phyloP scores from a whole-genome alignment of 805 yeast genomes.

The Maudiozyma barnettii region DNA sequence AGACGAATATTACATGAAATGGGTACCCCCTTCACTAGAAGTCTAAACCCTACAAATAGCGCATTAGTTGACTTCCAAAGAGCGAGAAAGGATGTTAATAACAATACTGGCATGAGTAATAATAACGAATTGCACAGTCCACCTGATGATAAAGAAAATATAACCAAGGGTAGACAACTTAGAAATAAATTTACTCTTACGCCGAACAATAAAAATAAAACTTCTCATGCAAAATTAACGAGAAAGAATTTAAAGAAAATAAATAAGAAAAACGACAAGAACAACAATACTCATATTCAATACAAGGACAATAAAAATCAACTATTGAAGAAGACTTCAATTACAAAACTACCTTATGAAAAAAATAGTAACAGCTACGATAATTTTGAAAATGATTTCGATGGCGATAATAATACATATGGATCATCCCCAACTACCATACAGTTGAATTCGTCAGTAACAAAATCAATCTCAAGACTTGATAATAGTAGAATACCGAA shows the following conservation, averaged over 20 bases:
- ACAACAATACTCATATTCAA: slow-evolving; percentile 4
- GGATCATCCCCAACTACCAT: slow-evolving; percentile 31
- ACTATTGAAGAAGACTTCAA: neutral
- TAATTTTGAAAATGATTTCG: slow-evolving; percentile 5
- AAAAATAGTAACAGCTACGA: slow-evolving; percentile 1
- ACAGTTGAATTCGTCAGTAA: slow-evolving; percentile 27
- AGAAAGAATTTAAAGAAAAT: slow-evolving; percentile 1
- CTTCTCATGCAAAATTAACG: neutral
- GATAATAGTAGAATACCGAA: slow-evolving; percentile 13
- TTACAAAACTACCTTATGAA: slow-evolving; percentile 1
- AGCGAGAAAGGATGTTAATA: slow-evolving; percentile 21
- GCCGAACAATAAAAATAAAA: neutral
- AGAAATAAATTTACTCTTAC: neutral
- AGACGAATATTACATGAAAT: slow-evolving; percentile 24
- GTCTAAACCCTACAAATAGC: slow-evolving; percentile 21
- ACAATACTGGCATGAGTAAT: slow-evolving; percentile 1
- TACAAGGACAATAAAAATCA: neutral
- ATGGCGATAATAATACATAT: slow-evolving; percentile 13
- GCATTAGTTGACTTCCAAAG: slow-evolving; percentile 28
- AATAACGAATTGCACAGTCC: neutral
- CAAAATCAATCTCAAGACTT: slow-evolving; percentile 21
- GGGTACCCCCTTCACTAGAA: slow-evolving; percentile 23
- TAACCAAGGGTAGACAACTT: neutral
- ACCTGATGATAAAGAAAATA: neutral
- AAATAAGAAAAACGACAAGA: slow-evolving; percentile 3